A percentile compares a stretch with the other conserved stretches of the same genome.
Evolutionary conservation across 176 grass and related monocot genomes (phyloP).

Genomic region (Avena insularis): DNA sequence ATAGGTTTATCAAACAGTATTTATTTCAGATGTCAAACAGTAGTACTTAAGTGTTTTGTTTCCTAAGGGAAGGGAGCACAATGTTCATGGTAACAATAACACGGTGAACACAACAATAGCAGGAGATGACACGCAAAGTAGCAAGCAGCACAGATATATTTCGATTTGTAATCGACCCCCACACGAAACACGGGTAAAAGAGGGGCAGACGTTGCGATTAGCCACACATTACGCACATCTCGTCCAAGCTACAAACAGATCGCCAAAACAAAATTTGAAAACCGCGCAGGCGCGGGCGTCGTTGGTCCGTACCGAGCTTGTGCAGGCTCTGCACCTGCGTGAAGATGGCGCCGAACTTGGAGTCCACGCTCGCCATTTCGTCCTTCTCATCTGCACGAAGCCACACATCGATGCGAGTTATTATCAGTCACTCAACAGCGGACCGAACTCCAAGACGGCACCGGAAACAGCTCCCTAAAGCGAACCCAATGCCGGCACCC

Average conservation of each 20-base stretch:
- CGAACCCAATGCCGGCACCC: neutral
- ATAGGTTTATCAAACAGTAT: too few species aligned
- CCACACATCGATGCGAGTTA: neutral
- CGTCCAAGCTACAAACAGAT: neutral
- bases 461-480: neutral
- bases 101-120: neutral
- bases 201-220: too few species aligned
- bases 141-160: neutral
- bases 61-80: too few species aligned
- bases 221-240: neutral
- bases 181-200: neutral
- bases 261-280: neutral
- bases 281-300: too few species aligned
- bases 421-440: too few species aligned
- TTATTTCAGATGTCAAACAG: neutral
- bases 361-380: constrained; percentile 52
- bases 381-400: constrained; percentile 71
- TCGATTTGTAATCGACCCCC: neutral
- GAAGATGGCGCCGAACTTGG: constrained; percentile 73
- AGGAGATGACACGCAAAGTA: neutral
- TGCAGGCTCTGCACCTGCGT: constrained; percentile 74
- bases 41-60: too few species aligned
- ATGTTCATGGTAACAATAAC: too few species aligned
- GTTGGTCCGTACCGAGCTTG: constrained; percentile 43
- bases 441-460: neutral